These are phyloP conservation scores for Parafenestella ontariensis DNA, from an alignment of 2,329 filamentous ascomycete genomes.

Conservation along the genomic window DNA sequence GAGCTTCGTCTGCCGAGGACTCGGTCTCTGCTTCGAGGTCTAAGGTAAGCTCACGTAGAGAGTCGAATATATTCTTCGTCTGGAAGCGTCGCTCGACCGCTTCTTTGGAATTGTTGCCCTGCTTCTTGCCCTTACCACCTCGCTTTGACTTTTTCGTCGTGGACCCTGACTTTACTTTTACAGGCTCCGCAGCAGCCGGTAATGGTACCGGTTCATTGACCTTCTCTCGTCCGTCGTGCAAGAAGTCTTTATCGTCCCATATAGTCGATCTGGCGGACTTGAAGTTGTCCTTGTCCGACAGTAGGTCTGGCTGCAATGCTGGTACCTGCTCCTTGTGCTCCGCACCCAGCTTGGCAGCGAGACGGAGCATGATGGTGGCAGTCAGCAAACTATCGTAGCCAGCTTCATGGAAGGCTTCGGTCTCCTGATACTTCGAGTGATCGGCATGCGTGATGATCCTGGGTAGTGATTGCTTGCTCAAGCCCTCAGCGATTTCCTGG, in stretches of 20 bases:
- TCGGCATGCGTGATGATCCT: conserved; percentile 44
- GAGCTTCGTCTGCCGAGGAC: conserved; percentile 17
- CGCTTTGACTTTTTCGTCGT: conserved; percentile 15
- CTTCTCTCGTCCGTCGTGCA: conserved; percentile 27
- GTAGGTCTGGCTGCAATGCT: neutral
- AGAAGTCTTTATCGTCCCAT: conserved; percentile 15
- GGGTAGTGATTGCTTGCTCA: conserved; percentile 53
- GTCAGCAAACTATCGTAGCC: conserved; percentile 69
- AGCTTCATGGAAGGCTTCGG: conserved; percentile 63
- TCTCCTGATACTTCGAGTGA: conserved; percentile 51
- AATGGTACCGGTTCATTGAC: conserved; percentile 17
- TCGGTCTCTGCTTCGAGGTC: conserved; percentile 6
- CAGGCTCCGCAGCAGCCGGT: conserved; percentile 16
- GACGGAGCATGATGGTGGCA: conserved; percentile 63
- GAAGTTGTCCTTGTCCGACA: conserved; percentile 2
- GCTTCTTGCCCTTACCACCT: conserved; percentile 15
- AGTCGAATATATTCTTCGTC: conserved; percentile 39
- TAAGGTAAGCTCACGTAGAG: conserved; percentile 14
- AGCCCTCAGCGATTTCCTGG: conserved; percentile 56
- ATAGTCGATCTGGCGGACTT: conserved; percentile 6
- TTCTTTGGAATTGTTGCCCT: conserved; percentile 9
- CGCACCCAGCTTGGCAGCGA: conserved; percentile 60
- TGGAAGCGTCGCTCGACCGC: conserved; percentile 21
- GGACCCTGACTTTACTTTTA: neutral
- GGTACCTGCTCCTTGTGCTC: conserved; percentile 21